Evolutionary conservation across 495 filamentous ascomycete genomes (phyloP), one percentile per base, ranked within the genome.

Genomic region (Penicillium paxilli): DNA sequence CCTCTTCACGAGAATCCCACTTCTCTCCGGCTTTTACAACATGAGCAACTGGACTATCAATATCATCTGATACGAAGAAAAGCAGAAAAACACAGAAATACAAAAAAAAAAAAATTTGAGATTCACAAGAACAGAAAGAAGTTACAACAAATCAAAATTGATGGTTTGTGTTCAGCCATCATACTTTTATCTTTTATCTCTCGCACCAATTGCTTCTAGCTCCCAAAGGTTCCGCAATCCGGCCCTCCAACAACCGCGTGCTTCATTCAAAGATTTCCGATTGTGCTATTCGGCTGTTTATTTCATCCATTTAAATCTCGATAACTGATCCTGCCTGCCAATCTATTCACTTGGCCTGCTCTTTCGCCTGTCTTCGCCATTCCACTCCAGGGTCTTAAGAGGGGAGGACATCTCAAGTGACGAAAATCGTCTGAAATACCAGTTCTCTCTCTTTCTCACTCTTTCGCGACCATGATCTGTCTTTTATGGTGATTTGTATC

Each of bases 331-430:
- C 33, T 60, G 40, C 48, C 49, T 52, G 55, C 33, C 49, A 26
- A 63, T 63, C 57, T 63, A 63, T 49, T 52, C 42, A 47, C 47
- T 54, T 57, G 54, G 56, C 41, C 47, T 60, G 51, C 32, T 47
- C 30, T 35, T 40, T 23, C 38, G 33, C 23, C 48, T 37, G 42
- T 26, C 32, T 51, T 47, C 47, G 23, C 48, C 35, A 49, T 19
- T 37, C 28, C 28, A 49, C 23, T 37, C 28, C 28, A 24, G 51
- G 22, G 50, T 46, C 47, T 28, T 38, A n/a, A 5, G 11, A 38
- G 35, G 54, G 47, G 46, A 57, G 47, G 47, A 14, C 33, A 51
- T 20, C 12, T 44, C 21, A 20, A 44, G 26, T 52, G 49, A 51
- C 47, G 41, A 54, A 17, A 42, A 42, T 53, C 52, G 46, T 37